phyloP scores from a whole-genome alignment of 352 stramenopile species.

The Globisporangium nagaii region DNA sequence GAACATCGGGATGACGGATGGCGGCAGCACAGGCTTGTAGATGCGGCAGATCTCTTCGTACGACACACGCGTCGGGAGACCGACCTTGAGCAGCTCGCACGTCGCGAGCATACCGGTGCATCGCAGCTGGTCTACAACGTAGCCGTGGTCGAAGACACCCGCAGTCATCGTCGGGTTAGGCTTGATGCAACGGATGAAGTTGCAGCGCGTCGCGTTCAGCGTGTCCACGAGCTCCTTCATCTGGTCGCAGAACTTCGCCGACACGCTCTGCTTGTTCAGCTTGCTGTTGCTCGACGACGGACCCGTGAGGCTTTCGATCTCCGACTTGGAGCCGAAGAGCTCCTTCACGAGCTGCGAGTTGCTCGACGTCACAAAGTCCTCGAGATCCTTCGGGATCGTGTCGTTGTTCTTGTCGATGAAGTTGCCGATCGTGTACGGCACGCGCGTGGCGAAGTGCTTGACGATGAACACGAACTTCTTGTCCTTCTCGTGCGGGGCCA shows the following conservation, averaged over 20 bases:
- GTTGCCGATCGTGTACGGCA: slow-evolving; percentile 92
- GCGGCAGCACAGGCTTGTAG: slow-evolving; percentile 75
- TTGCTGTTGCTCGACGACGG: slow-evolving; percentile 15
- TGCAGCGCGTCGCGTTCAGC: slow-evolving; percentile 77
- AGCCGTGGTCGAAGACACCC: slow-evolving; percentile 83
- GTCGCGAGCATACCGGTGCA: slow-evolving; percentile 88
- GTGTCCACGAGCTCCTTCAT: slow-evolving; percentile 86
- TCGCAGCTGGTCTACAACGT: slow-evolving; percentile 87
- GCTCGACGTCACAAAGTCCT: slow-evolving; percentile 84
- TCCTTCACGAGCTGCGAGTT: slow-evolving; percentile 75
- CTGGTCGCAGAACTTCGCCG: slow-evolving; percentile 82
- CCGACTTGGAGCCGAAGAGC: slow-evolving; percentile 62
- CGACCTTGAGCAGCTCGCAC: slow-evolving; percentile 89
- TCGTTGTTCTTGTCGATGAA: slow-evolving; percentile 98
- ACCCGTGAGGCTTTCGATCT: slow-evolving; percentile 47
- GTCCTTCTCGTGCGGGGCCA: slow-evolving; percentile 80
- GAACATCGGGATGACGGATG: slow-evolving; percentile 78
- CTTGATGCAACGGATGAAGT: slow-evolving; percentile 91
- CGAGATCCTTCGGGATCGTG: slow-evolving; percentile 89
- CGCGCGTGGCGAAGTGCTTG: slow-evolving; percentile 93
- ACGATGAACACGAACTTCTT: slow-evolving; percentile 94
- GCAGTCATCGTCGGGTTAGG: slow-evolving; percentile 82
- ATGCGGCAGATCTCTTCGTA: slow-evolving; percentile 89
- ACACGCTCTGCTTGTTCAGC: slow-evolving; percentile 53
- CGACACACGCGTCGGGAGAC: slow-evolving; percentile 83